A percentile compares a stretch with the other conserved stretches of the same genome.
Conservation (phyloP, 345 rosid genomes). For the Cardiospermum halicacabum region DNA sequence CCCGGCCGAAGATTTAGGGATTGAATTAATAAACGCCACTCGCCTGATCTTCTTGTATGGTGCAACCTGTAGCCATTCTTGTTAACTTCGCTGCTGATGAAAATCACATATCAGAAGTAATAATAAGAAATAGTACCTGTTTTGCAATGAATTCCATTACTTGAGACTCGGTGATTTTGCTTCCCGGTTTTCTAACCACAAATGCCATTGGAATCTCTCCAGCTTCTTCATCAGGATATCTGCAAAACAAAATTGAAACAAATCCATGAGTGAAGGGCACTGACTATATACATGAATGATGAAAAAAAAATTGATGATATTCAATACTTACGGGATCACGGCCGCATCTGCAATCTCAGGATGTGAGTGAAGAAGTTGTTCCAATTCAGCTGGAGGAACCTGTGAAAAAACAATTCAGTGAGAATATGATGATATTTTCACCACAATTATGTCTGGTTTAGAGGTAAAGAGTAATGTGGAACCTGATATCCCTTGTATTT, state of each 20-base stretch:
- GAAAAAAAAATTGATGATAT: constrained; percentile 3
- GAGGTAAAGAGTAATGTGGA: not conserved
- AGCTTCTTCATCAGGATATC: constrained; percentile 92
- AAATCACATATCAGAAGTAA: not conserved
- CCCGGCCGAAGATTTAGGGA: constrained; percentile 75
- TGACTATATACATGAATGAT: no score
- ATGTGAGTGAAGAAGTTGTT: constrained; percentile 67
- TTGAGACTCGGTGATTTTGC: constrained; percentile 48
- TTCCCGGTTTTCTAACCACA: constrained; percentile 76
- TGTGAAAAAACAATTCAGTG: constrained; percentile 24
- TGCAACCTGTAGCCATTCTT: constrained; percentile 75
- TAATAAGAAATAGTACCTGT: constrained; percentile 41
- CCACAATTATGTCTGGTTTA: not conserved
- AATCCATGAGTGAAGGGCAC: not conserved
- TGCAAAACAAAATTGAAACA: constrained; percentile 19
- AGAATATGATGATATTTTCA: not conserved
- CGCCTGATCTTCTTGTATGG: constrained; percentile 83
- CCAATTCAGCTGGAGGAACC: constrained; percentile 98
- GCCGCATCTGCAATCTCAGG: constrained; percentile 87
- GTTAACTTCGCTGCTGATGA: no score
- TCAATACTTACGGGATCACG: constrained; percentile 72
- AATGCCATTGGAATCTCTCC: constrained; percentile 92
- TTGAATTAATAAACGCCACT: constrained; percentile 62
- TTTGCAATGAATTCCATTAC: constrained; percentile 61
- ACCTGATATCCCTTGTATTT: constrained; percentile 99